Evolutionary conservation across 345 rosid species (phyloP), one percentile per base, ranked within the genome.

Genomic region (Geranium brycei): DNA sequence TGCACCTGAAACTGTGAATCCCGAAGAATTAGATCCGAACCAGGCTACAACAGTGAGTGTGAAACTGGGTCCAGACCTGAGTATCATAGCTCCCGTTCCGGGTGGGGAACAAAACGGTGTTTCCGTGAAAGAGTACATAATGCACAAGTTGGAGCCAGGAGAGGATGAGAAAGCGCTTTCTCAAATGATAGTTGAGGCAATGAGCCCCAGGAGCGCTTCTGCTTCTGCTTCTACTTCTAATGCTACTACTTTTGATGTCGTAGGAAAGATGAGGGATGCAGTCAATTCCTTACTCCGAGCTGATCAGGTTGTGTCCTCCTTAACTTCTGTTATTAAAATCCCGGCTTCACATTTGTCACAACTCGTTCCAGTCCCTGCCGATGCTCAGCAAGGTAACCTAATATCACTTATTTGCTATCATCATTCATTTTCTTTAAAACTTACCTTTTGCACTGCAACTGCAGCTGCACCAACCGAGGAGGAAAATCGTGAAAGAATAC

Each of bases 131-230:
- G 89, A 83, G 68, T 88, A 79, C 64, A 70, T 86, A 75, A 67
- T 70, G 68, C 70, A 88, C 51, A 88, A 81, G 77, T 60, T 88
- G 47, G 84, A 79, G 69, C 97, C 93, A 5, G 86, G 93, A 0
- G 89, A 88, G 68, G 93, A 91, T 17, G 91, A 88, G 66, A 88
- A 51, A 75, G 93, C 81, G 23, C 85, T 85, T 64, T 88, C 91
- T 69, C 73, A 72, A 64, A 85, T 72, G 55, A 85, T 86, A 69
- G 63, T 88, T 3, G 66, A 86, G 19, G 87, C 78, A 65, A 81
- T 83, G 10, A 81, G 87, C 67, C 95, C 95, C 5, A 81, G 78
- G 40, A 81, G 69, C 73, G 60, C 62, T 66, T 66, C 80, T 47
- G 41, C 41, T 7, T 4, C 10, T 35, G 41, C 41, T 35, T 4